Conservation (phyloP, 148 eudicot genomes). For the Camellia sinensis region DNA sequence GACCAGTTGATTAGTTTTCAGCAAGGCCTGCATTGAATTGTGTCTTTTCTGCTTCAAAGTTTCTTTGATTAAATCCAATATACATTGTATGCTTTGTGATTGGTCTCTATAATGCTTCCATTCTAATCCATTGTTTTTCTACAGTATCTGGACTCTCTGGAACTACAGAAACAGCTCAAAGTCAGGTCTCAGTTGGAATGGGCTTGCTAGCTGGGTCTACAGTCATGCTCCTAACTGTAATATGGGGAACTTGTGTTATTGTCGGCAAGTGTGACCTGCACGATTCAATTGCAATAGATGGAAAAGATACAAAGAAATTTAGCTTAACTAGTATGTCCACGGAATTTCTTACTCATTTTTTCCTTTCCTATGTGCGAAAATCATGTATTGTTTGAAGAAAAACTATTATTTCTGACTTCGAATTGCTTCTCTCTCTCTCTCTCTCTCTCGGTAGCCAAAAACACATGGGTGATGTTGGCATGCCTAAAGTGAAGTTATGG, state of each 20-base stretch:
- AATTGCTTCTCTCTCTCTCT: background rate
- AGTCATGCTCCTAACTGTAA: constrained; percentile 47
- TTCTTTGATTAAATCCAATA: background rate
- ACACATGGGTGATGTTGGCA: too few relatives aligned
- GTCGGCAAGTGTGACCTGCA: constrained; percentile 55
- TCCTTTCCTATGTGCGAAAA: background rate
- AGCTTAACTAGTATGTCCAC: constrained; percentile 39
- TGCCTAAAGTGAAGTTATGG: background rate
- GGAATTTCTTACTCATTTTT: background rate
- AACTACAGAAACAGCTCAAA: constrained; percentile 49
- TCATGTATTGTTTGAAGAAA: background rate
- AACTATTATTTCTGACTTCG: background rate
- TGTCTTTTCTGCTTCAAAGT: background rate
- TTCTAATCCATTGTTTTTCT: background rate
- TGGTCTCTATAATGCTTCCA: background rate
- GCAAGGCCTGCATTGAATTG: background rate
- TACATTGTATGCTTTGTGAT: background rate
- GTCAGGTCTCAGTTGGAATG: constrained; percentile 62
- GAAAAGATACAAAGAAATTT: constrained; percentile 39
- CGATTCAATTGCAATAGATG: constrained; percentile 35
- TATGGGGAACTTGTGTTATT: constrained; percentile 61
- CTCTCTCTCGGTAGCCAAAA: too few relatives aligned
- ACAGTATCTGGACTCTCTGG: constrained; percentile 61
- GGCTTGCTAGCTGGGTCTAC: constrained; percentile 65
- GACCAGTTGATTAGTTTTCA: background rate